Evolutionary conservation across 116 monocot species (phyloP), one percentile per base, ranked within the genome.

Genomic region (Iris pallida): DNA sequence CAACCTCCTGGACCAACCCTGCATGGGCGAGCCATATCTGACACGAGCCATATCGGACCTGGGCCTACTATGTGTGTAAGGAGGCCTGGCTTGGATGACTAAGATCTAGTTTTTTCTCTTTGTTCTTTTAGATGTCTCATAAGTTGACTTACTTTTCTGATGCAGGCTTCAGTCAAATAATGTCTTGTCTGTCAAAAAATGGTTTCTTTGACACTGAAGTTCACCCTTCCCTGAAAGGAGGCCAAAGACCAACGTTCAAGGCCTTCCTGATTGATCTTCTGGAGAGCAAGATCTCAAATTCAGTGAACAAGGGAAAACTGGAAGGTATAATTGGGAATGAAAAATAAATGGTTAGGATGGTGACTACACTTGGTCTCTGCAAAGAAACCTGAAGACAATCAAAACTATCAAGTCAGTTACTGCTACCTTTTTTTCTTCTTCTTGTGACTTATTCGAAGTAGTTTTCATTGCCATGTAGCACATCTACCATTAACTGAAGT

Each of bases 131-230:
- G 30, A 30, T 30, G 30, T 30, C 30, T 30, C 30, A 30, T 30
- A 30, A 30, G 30, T 30, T 30, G 3, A 3, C n/a, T n/a, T n/a
- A 30, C 30, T 30, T 42, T 55, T 59, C 59, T 70, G 53, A 16
- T 79, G 72, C 71, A 93, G 99, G 99, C 42, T 99, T 93, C 72
- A 77, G 90, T 71, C 86, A 90, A 73, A 84, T 93, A 83, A 99
- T 99, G 99, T 78, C 88, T 76, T 80, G 68, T 68, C 76, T 99
- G 5, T 82, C 82, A 71, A 93, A 88, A 66, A 61, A 93, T 77
- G 99, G 99, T 20, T 86, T 88, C 17, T 99, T 99, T 68, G 73
- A 90, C 61, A 53, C 74, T 62, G 84, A 79, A 74, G 55, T 57
- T 55, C 86, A 86, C 83, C 88, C 86, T 17, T 61, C 88, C 71